These are phyloP conservation scores for Lonicera japonica DNA, from an alignment of 129 eudicot genomes.

Conservation along the genomic window DNA sequence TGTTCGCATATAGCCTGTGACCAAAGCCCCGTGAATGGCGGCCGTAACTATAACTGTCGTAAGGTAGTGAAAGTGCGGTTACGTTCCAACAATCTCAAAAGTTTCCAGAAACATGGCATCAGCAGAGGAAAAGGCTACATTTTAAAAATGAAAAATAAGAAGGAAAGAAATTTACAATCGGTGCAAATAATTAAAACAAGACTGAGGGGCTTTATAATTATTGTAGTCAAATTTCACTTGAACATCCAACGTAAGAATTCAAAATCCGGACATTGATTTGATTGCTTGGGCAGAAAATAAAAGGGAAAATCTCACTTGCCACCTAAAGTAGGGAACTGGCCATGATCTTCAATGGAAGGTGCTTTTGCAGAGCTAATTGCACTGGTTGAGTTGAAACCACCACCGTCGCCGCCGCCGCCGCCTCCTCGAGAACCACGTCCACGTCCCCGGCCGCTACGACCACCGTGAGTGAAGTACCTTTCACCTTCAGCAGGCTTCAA, in stretches of 20 bases:
- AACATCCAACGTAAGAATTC: too few species aligned
- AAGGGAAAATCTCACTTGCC: constrained; percentile 36
- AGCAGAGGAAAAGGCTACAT: constrained; percentile 10
- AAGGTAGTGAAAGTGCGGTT: too few species aligned
- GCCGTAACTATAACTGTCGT: too few species aligned
- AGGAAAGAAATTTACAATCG: constrained; percentile 25
- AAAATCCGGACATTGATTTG: too few species aligned
- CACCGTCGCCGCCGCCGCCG: constrained; percentile 14
- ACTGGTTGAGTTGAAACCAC: neutral
- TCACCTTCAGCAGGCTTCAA: constrained; percentile 97
- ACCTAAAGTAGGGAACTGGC: constrained; percentile 78
- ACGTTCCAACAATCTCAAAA: too few species aligned
- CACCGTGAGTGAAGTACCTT: constrained; percentile 46
- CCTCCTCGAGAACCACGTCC: constrained; percentile 51
- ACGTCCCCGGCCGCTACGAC: constrained; percentile 57
- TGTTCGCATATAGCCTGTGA: too few species aligned
- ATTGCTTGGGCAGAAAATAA: constrained; percentile 9
- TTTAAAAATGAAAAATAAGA: constrained; percentile 15
- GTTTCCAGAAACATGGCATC: constrained; percentile 5
- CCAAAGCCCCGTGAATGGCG: too few species aligned
- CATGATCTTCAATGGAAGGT: constrained; percentile 71
- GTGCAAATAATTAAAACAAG: constrained; percentile 5
- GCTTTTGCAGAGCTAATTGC: constrained; percentile 43
- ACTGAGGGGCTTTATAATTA: constrained; percentile 20
- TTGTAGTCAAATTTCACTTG: constrained; percentile 18